These are phyloP conservation scores for Gaillardinia entomophila DNA, from an alignment of 805 yeast species.

Conservation along the genomic window DNA sequence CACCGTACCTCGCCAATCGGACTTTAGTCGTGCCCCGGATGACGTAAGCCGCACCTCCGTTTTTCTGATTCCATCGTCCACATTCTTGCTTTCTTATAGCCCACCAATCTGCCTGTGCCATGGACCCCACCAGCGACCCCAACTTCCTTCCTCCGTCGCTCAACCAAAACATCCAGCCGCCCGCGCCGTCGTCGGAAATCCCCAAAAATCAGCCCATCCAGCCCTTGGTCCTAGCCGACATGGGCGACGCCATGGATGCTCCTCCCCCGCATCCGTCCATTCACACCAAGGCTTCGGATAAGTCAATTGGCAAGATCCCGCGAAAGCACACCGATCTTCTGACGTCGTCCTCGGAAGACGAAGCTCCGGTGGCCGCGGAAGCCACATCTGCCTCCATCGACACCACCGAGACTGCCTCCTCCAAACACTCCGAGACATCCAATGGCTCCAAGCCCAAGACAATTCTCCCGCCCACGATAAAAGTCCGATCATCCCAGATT, in stretches of 20 bases:
- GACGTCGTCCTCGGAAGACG: slow-evolving; percentile 42
- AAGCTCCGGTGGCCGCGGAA: slow-evolving; percentile 16
- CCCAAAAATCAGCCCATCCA: slow-evolving; percentile 76
- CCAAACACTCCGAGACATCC: no score
- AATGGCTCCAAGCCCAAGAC: slow-evolving; percentile 3
- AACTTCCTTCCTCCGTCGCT: slow-evolving; percentile 82
- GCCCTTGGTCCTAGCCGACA: slow-evolving; percentile 64
- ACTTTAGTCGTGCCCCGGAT: no score
- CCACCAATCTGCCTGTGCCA: no score
- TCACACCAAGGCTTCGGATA: slow-evolving; percentile 3
- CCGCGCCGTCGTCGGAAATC: slow-evolving; percentile 61
- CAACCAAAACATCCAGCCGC: slow-evolving; percentile 53
- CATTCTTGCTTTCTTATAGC: no score
- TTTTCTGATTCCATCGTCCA: no score
- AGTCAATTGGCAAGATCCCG: slow-evolving; percentile 45
- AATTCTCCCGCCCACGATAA: slow-evolving; percentile 37
- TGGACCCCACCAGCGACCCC: slow-evolving; percentile 95
- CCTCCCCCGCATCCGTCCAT: slow-evolving; percentile 53
- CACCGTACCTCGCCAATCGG: no score
- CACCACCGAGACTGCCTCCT: slow-evolving; percentile 1
- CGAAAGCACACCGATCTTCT: slow-evolving; percentile 51
- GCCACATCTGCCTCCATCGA: slow-evolving; percentile 1
- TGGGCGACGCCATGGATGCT: slow-evolving; percentile 65
- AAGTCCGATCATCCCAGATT: slow-evolving; percentile 54
- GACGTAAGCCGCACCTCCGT: no score